Percentiles rank a stretch among this genome's conserved stretches.
Evolutionary conservation across 306 rosid genomes (phyloP).

Genomic region (Lathyrus aphaca): DNA sequence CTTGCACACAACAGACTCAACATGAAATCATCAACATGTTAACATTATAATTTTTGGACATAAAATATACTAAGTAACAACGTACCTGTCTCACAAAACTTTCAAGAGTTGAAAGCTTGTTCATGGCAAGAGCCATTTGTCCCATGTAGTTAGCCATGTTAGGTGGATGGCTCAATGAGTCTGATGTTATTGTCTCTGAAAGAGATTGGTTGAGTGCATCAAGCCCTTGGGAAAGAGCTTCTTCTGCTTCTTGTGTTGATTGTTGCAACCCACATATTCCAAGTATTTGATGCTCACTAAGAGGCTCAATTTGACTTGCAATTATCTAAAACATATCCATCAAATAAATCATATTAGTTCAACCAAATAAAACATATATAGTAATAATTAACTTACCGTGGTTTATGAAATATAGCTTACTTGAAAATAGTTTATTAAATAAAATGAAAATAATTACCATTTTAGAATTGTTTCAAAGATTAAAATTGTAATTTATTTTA

Average conservation of each 20-base stretch:
- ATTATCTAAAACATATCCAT: conserved; percentile 50
- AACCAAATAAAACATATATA: not conserved
- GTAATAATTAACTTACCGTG: not conserved
- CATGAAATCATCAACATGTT: conserved; percentile 5
- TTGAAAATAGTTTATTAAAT: no score
- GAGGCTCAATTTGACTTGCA: conserved; percentile 74
- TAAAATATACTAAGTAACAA: not conserved
- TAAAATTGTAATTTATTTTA: no score
- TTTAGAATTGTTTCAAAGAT: no score
- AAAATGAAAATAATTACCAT: no score
- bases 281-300: conserved; percentile 88
- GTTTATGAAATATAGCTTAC: not conserved
- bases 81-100: conserved; percentile 87
- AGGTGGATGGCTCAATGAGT: conserved; percentile 71
- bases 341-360: not conserved
- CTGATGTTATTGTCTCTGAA: conserved; percentile 75
- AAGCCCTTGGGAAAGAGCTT: conserved; percentile 87
- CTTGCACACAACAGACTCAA: conserved; percentile 33
- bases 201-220: conserved; percentile 86
- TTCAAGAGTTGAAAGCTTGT: conserved; percentile 87
- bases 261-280: conserved; percentile 90
- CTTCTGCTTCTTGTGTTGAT: conserved; percentile 88
- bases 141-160: conserved; percentile 97
- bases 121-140: conserved; percentile 94
- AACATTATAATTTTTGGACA: not conserved